Base-by-base conservation (phyloP, 2,329 filamentous ascomycete species). In the Monosporascus cannonballus region DNA sequence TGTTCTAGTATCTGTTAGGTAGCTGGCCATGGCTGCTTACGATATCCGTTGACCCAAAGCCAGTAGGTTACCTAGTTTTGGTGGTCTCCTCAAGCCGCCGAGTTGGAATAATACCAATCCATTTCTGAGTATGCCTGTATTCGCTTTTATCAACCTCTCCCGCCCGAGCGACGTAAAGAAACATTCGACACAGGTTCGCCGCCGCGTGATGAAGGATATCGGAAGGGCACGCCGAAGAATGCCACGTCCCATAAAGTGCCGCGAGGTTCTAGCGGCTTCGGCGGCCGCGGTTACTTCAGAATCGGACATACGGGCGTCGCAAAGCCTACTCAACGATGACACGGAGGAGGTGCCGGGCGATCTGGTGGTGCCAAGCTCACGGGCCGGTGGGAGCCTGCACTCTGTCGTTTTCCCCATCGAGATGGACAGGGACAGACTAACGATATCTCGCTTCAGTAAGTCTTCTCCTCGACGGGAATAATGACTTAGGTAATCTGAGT, bases 181-280 rank as follows among this genome's bases (percentile, higher is more conserved):
- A 39, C 57, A 66, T 36, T 62, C 62, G 9, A 65, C 61, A 8
- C 60, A 52, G 38, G 61, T 66, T 24, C 64, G 64, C 20, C 62
- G 61, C 22, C 64, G 65, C 60, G 64, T 66, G 9, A 66, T 66
- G 64, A 66, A 65, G 42, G 64, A 66, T 42, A 65, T 66, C 24
- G 63, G 64, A 46, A 64, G 56, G 48, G 49, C 64, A 25, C 57
- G 64, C 42, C 59, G 64, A 15, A 62, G 60, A 34, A 14, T 4
- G 49, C 60, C 61, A 3, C 55, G 49, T 38, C 2, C 53, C 1
- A 61, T 61, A 44, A 53, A 51, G 20, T 51, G 49, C 11, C 15
- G 44, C 30, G 44, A 62, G 20, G 53, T 55, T 6, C 4, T 14
- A 14, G 30, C 3, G 30, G 30, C 9, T 14, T 14, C 11, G 4